These are phyloP conservation scores for Xylaria cubensis DNA, from an alignment of 495 filamentous ascomycete species.

Conservation along the genomic window DNA sequence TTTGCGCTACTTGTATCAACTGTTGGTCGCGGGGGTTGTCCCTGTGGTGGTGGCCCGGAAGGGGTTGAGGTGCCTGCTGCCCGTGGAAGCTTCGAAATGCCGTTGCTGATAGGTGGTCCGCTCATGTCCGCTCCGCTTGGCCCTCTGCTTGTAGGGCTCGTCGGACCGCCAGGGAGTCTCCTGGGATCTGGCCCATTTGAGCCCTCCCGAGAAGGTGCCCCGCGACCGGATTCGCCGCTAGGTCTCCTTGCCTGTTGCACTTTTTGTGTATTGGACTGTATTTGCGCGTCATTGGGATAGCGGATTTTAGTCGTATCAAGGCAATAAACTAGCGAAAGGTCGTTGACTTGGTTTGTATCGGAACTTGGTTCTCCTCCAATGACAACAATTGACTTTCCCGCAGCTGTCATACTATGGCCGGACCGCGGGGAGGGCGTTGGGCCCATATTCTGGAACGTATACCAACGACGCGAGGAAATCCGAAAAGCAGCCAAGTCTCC, in stretches of 20 bases:
- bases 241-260: slow-evolving; percentile 46
- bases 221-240: slow-evolving; percentile 50
- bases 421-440: slow-evolving; percentile 91
- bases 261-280: slow-evolving; percentile 49
- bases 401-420: slow-evolving; percentile 96
- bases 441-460: slow-evolving; percentile 99
- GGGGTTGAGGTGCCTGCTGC: slow-evolving; percentile 74
- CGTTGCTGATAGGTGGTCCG: slow-evolving; percentile 39
- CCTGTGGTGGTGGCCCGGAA: slow-evolving; percentile 83
- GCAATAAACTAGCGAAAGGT: slow-evolving; percentile 88
- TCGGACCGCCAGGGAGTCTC: slow-evolving; percentile 55
- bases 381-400: slow-evolving; percentile 89
- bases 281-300: slow-evolving; percentile 82
- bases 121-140: slow-evolving; percentile 44
- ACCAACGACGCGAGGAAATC: slow-evolving; percentile 91
- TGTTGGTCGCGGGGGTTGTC: slow-evolving; percentile 78
- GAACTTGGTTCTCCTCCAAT: slow-evolving; percentile 94
- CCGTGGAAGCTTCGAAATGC: slow-evolving; percentile 70
- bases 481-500: slow-evolving; percentile 96
- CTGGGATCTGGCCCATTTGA: slow-evolving; percentile 64
- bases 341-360: slow-evolving; percentile 74
- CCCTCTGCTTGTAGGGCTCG: slow-evolving; percentile 42
- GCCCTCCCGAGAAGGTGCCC: slow-evolving; percentile 65
- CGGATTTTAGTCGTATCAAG: slow-evolving; percentile 95
- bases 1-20: slow-evolving; percentile 35